Evolutionary conservation across 768 basidiomycete species (phyloP), one percentile per base, ranked within the genome.

Genomic region (Hirschioporus abietinus): DNA sequence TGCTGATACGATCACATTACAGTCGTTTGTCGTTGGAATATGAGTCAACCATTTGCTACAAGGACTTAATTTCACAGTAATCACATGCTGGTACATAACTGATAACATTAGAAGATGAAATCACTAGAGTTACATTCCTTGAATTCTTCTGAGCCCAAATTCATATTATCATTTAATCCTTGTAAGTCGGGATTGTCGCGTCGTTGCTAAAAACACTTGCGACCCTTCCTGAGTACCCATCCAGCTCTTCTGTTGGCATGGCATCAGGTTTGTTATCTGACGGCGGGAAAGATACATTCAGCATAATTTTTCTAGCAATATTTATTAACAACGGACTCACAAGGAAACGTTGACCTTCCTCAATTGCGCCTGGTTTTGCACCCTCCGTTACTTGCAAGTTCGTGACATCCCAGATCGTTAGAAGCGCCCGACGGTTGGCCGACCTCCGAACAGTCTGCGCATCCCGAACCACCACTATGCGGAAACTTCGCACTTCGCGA

Each of bases 401-500:
- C 3, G 85, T 76, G 1, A 85, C 88, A 71, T 96, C 92, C 93
- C 93, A 95, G 3, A 96, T 83, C 0, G 90, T 95, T 65, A 98
- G 70, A 73, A 92, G 91, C 0, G 88, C 95, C 1, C 77, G 81
- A 63, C 92, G 83, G 67, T 83, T 78, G 8, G 84, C 78, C 0
- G 82, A 81, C 64, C 82, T 79, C 67, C 83, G 81, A 0, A 72
- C 70, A 27, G 86, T 88, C 36, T 81, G 80, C 20, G 86, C 84
- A 72, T 92, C 95, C 69, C 84, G 78, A 18, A 89, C 82, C 17
- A 87, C 79, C 18, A 95, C 72, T 6, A 96, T 86, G 58, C 93
- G 82, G 77, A 96, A 95, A 64, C 82, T 86, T 58, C 88, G 85
- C 15, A 94, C 88, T 25, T 91, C 78, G 7, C 95, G 86, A 1